Evolutionary conservation across 306 rosid genomes (phyloP).

Genomic region (Alnus rubra): DNA sequence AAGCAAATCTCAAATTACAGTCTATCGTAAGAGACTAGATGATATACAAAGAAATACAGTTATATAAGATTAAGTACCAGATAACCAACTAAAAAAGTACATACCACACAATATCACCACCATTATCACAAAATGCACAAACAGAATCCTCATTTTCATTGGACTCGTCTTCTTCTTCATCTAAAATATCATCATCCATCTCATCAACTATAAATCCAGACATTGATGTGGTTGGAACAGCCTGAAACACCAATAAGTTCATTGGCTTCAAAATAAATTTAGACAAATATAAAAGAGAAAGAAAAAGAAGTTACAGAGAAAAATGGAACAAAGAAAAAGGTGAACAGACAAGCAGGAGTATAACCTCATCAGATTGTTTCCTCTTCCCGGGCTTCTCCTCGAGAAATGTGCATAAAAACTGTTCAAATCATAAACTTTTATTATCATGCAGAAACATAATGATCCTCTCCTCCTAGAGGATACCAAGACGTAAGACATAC

Average conservation of each 20-base stretch:
- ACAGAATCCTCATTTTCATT: slow-evolving; percentile 68
- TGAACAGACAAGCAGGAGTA: slow-evolving; percentile 25
- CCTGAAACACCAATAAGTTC: slow-evolving; percentile 48
- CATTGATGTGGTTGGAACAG: slow-evolving; percentile 46
- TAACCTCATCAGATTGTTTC: slow-evolving; percentile 61
- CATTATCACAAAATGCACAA: slow-evolving; percentile 91
- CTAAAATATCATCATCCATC: slow-evolving; percentile 43
- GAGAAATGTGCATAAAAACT: slow-evolving; percentile 62
- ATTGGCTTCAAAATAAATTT: slow-evolving; percentile 15
- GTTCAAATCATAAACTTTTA: slow-evolving; percentile 42
- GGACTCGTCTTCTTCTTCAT: slow-evolving; percentile 57
- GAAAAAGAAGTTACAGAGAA: slow-evolving; percentile 9
- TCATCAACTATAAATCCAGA: slow-evolving; percentile 73
- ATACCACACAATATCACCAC: slow-evolving; percentile 77
- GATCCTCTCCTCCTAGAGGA: background rate
- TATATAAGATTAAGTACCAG: background rate
- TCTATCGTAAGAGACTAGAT: too few species aligned
- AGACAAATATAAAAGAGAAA: slow-evolving; percentile 16
- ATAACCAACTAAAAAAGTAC: slow-evolving; percentile 15
- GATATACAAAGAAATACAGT: background rate
- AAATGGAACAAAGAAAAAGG: slow-evolving; percentile 5
- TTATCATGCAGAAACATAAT: slow-evolving; percentile 4
- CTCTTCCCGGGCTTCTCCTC: slow-evolving; percentile 47
- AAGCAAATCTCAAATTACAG: background rate
- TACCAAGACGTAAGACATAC: background rate